Percentiles rank a stretch among this genome's conserved stretches.
Evolutionary conservation across 208 protist genomes (phyloP).

Genomic region (Leishmania guyanensis): DNA sequence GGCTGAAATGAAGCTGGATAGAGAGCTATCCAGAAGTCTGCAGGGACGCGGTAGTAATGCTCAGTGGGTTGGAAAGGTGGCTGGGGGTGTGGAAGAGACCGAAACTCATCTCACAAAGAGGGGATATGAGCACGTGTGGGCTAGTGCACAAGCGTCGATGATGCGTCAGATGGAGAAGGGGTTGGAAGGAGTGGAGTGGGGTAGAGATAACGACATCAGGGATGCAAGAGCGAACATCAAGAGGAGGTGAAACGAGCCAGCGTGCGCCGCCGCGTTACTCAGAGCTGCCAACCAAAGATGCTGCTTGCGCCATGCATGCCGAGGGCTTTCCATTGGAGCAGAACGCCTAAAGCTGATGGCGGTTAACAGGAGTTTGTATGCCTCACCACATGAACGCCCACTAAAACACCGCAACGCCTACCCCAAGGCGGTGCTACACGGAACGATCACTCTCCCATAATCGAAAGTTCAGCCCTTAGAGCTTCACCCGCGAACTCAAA

Average conservation of each 20-base stretch:
- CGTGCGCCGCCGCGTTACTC: neutral
- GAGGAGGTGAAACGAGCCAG: neutral
- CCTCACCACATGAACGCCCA: neutral
- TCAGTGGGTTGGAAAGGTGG: neutral
- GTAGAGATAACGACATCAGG: neutral
- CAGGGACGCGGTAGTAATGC: neutral
- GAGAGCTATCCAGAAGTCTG: neutral
- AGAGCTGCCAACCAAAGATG: neutral
- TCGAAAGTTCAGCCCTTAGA: neutral
- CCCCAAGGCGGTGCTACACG: neutral
- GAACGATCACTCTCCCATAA: neutral
- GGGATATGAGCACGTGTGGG: neutral
- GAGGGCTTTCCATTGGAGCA: neutral
- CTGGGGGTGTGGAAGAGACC: no score
- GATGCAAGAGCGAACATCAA: neutral
- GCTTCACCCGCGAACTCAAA: neutral
- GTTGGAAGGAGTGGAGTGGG: neutral
- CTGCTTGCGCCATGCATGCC: neutral
- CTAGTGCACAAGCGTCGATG: neutral
- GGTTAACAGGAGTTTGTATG: neutral
- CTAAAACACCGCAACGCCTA: neutral
- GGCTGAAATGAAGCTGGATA: neutral
- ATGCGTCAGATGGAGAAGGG: neutral
- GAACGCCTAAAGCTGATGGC: neutral
- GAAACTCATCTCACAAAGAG: neutral